Evolutionary conservation across 139 green algal genomes (phyloP), one percentile per base, ranked within the genome.

Genomic region (Micromonas pusilla): DNA sequence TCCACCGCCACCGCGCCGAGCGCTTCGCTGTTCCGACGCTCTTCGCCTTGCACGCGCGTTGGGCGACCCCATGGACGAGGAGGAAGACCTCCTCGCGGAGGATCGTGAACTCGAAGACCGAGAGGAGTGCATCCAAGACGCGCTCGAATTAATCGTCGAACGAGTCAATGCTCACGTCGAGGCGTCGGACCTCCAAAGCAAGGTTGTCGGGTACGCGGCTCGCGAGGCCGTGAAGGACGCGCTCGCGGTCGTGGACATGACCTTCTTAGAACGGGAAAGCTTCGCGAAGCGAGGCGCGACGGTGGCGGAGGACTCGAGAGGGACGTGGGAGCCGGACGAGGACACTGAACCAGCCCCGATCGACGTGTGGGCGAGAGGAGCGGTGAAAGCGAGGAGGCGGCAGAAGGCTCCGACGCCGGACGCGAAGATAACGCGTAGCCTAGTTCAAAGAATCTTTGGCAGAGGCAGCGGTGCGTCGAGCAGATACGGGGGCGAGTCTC

Each of bases 1-100:
- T n/a, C n/a, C n/a, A n/a, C n/a, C n/a, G n/a, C n/a, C n/a, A 57
- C 9, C 9, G 45, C 45, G 45, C 45, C 45, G 45, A 9, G 45
- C 16, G 9, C 45, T 57, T 9, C 9, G 9, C 9, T 23, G 45
- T 57, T 57, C 9, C 9, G 9, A 16, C 45, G 16, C 16, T 23
- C 9, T 9, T 9, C 16, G 45, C 9, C 9, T 23, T 57, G 16
- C 16, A 16, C 9, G 9, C 45, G 45, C 45, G 45, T 9, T 23
- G 16, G 45, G 45, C 9, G 45, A 57, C 45, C 45, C 45, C 16
- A 9, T 57, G 45, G 45, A 57, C 16, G 45, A 57, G 9, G 45
- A 57, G 45, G 45, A n/a, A 64, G 53, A 70, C 19, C 63, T 70
- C 6, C 30, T 70, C 13, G 63, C 63, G 63, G 63, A 70, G 30